A percentile compares a stretch with the other conserved stretches of the same genome.
Conservation (phyloP, 306 rosid genomes). For the Cercis canadensis region DNA sequence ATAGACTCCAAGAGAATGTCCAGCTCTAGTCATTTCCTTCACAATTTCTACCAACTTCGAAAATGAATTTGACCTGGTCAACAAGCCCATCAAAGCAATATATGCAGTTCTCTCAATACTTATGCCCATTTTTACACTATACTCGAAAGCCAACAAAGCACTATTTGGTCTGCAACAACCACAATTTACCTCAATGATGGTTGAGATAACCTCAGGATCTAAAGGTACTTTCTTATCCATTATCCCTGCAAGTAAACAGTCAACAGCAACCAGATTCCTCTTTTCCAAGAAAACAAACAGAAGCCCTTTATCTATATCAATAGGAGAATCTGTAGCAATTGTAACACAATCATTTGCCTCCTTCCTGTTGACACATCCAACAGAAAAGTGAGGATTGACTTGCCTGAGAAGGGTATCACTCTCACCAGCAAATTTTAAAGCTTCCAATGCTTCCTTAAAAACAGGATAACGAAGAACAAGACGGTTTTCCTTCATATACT, state of each 20-base stretch:
- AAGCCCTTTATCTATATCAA: conserved; percentile 56
- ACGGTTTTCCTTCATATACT: conserved; percentile 70
- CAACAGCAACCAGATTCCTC: conserved; percentile 62
- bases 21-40: conserved; percentile 62
- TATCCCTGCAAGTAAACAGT: conserved; percentile 56
- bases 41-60: conserved; percentile 55
- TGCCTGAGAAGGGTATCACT: conserved; percentile 67
- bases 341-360: conserved; percentile 33
- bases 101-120: conserved; percentile 58
- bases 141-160: conserved; percentile 70
- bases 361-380: conserved; percentile 43
- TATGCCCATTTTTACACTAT: conserved; percentile 52
- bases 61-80: conserved; percentile 58
- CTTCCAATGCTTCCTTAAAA: conserved; percentile 60
- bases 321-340: conserved; percentile 30
- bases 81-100: conserved; percentile 66
- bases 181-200: conserved; percentile 66
- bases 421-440: conserved; percentile 58
- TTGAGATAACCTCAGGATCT: conserved; percentile 52
- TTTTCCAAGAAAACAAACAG: conserved; percentile 56
- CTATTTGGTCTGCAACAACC: conserved; percentile 55
- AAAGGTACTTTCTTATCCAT: conserved; percentile 52
- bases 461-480: conserved; percentile 76
- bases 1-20: conserved; percentile 74
- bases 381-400: conserved; percentile 72